Conservation (phyloP, 2,329 filamentous ascomycete genomes). For the Diaporthe batatas region DNA sequence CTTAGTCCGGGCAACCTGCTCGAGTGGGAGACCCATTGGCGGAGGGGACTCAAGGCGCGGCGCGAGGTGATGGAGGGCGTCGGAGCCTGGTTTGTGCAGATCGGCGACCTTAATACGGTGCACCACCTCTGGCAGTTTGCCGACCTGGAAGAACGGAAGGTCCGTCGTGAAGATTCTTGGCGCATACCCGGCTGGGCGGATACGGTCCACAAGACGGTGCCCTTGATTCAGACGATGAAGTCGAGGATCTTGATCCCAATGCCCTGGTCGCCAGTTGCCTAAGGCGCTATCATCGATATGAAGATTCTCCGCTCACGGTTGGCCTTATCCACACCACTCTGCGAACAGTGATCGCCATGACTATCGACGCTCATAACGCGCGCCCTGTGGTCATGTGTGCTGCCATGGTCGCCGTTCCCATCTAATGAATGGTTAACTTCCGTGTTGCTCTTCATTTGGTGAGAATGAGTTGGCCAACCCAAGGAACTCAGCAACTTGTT, state of each 20-base stretch:
- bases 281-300: conserved; percentile 45
- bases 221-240: conserved; percentile 96
- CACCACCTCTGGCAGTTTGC: conserved; percentile 99
- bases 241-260: conserved; percentile 93
- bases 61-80: conserved; percentile 99
- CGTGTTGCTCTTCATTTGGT: neutral
- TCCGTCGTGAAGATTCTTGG: conserved; percentile 95
- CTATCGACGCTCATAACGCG: too few species aligned
- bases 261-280: conserved; percentile 95
- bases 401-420: too few species aligned
- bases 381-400: too few species aligned
- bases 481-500: neutral
- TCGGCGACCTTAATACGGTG: conserved; percentile 96
- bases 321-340: neutral
- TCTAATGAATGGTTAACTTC: too few species aligned
- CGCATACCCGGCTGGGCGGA: conserved; percentile 94
- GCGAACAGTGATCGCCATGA: neutral
- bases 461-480: neutral
- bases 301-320: neutral
- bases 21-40: conserved; percentile 99
- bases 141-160: conserved; percentile 92
- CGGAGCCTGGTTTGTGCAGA: conserved; percentile 98
- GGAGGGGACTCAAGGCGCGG: conserved; percentile 88
- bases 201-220: conserved; percentile 98
- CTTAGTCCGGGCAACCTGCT: conserved; percentile 95